Evolutionary conservation across 2,329 filamentous ascomycete species (phyloP), one percentile per base, ranked within the genome.

Genomic region (Ophiocordyceps australis): DNA sequence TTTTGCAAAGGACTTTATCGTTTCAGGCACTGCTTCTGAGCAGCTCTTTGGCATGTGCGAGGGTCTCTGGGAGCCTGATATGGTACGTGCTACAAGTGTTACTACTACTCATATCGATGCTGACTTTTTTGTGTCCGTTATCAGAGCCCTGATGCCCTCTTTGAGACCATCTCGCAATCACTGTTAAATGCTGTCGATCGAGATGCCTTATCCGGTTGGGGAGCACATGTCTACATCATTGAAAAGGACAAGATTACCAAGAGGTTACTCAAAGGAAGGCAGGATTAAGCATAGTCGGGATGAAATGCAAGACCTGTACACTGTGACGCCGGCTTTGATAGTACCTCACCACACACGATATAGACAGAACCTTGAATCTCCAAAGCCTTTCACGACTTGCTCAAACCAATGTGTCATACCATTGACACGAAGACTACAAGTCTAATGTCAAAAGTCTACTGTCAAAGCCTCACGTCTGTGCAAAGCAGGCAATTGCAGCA

Each of bases 171-270:
- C 49, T 95, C 89, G 24, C 89, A 98, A 59, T 74, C 86, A 27
- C 66, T 98, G 32, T 66, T 98, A 40, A 95, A 91, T 55, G 89
- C 89, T 32, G 81, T 95, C 30, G 89, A 98, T 55, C 71, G 89
- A 58, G 89, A 98, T 55, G 89, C 89, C 27, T 65, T 98, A 35
- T 94, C 86, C 20, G 89, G 89, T 37, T 95, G 89, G 89, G 89
- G 89, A 49, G 89, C 89, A 20, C 83, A 98, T 49, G 89, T 98
- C 41, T 98, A 95, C 61, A 92, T 98, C 47, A 92, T 98, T 53
- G 89, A 95, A 65, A 98, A 98, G 70, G 85, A 93, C 62, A 95
- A 95, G 78, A 81, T 98, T 35, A 95, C 89, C 46, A 94, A 95
- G 76, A 70, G 89, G 52, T 72, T 98, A 73, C 64, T 98, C 54